Evolutionary conservation across 1,284 basidiomycete genomes (phyloP).

Genomic region (Fomitopsis schrenkii): DNA sequence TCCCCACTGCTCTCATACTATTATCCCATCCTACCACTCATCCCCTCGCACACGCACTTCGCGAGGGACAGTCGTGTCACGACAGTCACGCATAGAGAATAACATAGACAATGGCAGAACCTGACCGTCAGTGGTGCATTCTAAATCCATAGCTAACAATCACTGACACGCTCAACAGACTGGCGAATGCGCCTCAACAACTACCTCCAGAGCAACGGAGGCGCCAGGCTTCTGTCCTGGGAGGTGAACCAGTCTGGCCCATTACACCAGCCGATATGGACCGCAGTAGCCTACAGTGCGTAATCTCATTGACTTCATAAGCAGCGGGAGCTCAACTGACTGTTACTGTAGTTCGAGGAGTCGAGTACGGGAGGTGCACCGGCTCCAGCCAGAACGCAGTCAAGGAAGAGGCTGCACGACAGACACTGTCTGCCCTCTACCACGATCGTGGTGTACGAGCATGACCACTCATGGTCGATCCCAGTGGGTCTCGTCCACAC

Average conservation of each 20-base stretch:
- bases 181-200: slow-evolving; percentile 33
- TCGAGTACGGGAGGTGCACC: slow-evolving; percentile 22
- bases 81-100: neutral
- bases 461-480: neutral
- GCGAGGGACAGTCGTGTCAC: neutral
- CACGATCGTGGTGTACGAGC: slow-evolving; percentile 12
- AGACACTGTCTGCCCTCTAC: slow-evolving; percentile 21
- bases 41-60: neutral
- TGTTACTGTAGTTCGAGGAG: slow-evolving; percentile 21
- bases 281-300: slow-evolving; percentile 27
- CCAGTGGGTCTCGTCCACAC: no score
- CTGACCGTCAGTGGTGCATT: neutral
- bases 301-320: neutral
- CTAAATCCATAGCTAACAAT: neutral
- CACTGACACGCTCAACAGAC: slow-evolving; percentile 15
- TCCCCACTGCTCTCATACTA: neutral
- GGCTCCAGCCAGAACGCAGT: slow-evolving; percentile 21
- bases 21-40: neutral
- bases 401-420: slow-evolving; percentile 29
- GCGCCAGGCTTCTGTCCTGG: slow-evolving; percentile 22
- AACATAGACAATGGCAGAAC: slow-evolving; percentile 1
- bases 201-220: slow-evolving; percentile 29
- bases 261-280: slow-evolving; percentile 27
- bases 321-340: neutral
- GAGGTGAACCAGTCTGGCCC: slow-evolving; percentile 24